Conservation (phyloP, 768 basidiomycete species). For the Amanita rimosa region DNA sequence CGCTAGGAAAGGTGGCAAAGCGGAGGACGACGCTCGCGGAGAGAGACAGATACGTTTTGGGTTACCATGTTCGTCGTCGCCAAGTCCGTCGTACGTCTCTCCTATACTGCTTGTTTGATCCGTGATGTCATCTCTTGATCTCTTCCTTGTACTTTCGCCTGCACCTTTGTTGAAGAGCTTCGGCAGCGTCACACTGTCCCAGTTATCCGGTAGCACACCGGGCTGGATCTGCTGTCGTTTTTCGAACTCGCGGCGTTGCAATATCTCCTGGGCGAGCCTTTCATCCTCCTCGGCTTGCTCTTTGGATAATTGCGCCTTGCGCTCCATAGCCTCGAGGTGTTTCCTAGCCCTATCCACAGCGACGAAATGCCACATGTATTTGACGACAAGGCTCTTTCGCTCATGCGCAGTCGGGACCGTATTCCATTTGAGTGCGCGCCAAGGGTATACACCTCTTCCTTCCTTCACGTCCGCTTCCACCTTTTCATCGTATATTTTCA, state of each 20-base stretch:
- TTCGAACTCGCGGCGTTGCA: background rate
- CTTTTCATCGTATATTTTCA: slow-evolving; percentile 17
- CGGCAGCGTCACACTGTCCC: slow-evolving; percentile 1
- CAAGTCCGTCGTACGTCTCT: background rate
- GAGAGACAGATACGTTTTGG: slow-evolving; percentile 5
- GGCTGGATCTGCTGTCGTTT: background rate
- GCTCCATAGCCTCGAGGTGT: background rate
- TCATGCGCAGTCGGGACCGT: slow-evolving; percentile 3
- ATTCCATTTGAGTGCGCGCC: slow-evolving; percentile 4
- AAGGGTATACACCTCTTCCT: slow-evolving; percentile 5
- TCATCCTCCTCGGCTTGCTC: slow-evolving; percentile 5
- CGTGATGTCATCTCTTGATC: background rate
- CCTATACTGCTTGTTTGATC: background rate
- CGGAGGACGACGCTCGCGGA: background rate
- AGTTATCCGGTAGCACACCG: background rate
- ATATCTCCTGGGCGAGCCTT: background rate
- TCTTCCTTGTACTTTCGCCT: background rate
- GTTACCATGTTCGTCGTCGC: background rate
- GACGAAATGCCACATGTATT: slow-evolving; percentile 6
- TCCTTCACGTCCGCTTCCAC: slow-evolving; percentile 5
- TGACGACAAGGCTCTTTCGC: background rate
- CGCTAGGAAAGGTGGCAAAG: background rate
- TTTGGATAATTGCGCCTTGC: background rate
- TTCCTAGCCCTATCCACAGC: background rate
- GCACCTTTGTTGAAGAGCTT: background rate